Evolutionary conservation across 768 basidiomycete genomes (phyloP).

Genomic region (Boletus reticulatus): DNA sequence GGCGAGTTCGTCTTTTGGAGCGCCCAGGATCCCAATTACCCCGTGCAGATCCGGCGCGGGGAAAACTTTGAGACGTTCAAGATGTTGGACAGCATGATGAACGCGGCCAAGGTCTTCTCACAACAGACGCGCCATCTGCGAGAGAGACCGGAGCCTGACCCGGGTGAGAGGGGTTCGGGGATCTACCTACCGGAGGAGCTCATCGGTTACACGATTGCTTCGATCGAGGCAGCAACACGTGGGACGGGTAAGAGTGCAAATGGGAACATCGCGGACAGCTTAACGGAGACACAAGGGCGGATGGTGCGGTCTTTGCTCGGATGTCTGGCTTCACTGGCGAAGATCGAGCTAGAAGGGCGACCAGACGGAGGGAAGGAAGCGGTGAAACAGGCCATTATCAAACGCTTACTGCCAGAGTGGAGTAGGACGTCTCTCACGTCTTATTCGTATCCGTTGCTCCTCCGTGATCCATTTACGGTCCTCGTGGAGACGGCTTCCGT

Average conservation of each 20-base stretch:
- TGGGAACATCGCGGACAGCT: conserved; percentile 57
- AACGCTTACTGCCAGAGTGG: conserved; percentile 89
- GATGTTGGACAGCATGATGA: conserved; percentile 88
- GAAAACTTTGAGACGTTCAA: conserved; percentile 62
- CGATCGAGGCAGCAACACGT: conserved; percentile 78
- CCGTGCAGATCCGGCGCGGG: conserved; percentile 48
- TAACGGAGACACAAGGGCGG: conserved; percentile 69
- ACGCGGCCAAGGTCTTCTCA: conserved; percentile 73
- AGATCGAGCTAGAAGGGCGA: conserved; percentile 65
- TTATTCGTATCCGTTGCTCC: conserved; percentile 80
- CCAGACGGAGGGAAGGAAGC: conserved; percentile 75
- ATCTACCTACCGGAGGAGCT: conserved; percentile 92
- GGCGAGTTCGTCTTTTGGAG: conserved; percentile 91
- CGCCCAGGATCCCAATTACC: conserved; percentile 74
- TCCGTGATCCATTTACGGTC: conserved; percentile 87
- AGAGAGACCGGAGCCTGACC: conserved; percentile 70
- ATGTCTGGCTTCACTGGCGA: conserved; percentile 64
- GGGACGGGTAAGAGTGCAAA: conserved; percentile 48
- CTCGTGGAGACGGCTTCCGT: conserved; percentile 90
- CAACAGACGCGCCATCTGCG: conserved; percentile 83
- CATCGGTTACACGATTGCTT: conserved; percentile 81
- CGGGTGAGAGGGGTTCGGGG: conserved; percentile 74
- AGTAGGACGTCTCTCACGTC: conserved; percentile 80
- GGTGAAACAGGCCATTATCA: conserved; percentile 82
- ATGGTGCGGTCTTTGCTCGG: conserved; percentile 77